phyloP scores from a whole-genome alignment of 768 basidiomycete species.

The Amanita molliuscula region DNA sequence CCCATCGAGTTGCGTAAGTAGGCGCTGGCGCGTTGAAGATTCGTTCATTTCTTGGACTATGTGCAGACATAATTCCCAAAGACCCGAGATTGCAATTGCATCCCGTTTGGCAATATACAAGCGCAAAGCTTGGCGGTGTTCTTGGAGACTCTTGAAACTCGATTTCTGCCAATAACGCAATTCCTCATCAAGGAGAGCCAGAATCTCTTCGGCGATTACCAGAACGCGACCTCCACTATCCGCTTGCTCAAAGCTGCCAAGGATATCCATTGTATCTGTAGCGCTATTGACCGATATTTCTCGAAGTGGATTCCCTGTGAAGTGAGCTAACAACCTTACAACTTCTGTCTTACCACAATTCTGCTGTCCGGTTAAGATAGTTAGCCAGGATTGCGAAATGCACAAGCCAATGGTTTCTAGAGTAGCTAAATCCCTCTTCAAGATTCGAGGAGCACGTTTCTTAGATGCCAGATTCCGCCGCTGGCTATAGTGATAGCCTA shows the following conservation, averaged over 20 bases:
- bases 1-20: constrained; percentile 11
- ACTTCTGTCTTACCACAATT: constrained; percentile 74
- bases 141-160: constrained; percentile 6
- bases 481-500: constrained; percentile 48
- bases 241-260: constrained; percentile 94
- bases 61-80: constrained; percentile 3
- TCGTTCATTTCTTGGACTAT: constrained; percentile 3
- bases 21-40: constrained; percentile 15
- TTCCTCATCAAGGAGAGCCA: constrained; percentile 26
- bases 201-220: constrained; percentile 27
- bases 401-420: constrained; percentile 72
- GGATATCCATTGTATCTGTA: constrained; percentile 87
- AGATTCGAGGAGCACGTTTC: constrained; percentile 35
- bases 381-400: constrained; percentile 71
- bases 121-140: constrained; percentile 15
- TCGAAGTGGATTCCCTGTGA: constrained; percentile 56
- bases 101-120: background rate
- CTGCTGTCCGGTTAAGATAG: constrained; percentile 74
- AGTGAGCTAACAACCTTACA: constrained; percentile 56
- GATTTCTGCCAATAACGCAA: constrained; percentile 20
- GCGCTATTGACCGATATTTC: constrained; percentile 77
- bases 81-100: background rate
- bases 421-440: constrained; percentile 53
- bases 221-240: constrained; percentile 37
- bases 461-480: constrained; percentile 26